These are phyloP conservation scores for Coemansia sp. DNA, from an alignment of 192 early-diverging fungal species.

Conservation along the genomic window DNA sequence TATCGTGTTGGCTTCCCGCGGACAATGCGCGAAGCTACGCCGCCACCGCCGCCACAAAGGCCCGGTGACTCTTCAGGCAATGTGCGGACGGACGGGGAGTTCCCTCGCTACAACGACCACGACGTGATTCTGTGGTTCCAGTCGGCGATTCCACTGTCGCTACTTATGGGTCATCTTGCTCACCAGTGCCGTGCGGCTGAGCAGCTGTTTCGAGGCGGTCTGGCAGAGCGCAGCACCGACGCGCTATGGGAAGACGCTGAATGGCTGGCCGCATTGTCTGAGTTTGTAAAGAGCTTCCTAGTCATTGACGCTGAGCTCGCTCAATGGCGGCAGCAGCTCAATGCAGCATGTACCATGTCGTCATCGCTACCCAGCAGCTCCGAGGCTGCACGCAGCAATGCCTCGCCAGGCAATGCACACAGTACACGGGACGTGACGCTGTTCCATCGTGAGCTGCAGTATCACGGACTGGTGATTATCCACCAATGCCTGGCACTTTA, in stretches of 20 bases:
- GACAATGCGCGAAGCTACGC: conserved; percentile 52
- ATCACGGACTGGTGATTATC: conserved; percentile 49
- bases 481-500: conserved; percentile 54
- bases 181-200: conserved; percentile 51
- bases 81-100: conserved; percentile 22
- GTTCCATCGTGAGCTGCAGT: conserved; percentile 56
- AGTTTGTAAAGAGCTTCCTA: conserved; percentile 51
- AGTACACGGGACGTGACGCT: conserved; percentile 50
- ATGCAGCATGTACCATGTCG: conserved; percentile 40
- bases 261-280: conserved; percentile 43
- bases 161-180: conserved; percentile 51
- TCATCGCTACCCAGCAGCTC: conserved; percentile 21
- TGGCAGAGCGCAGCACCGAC: conserved; percentile 42
- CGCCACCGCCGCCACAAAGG: conserved; percentile 25
- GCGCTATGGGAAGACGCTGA: conserved; percentile 45
- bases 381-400: conserved; percentile 3
- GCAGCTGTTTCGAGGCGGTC: conserved; percentile 48
- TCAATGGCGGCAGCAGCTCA: conserved; percentile 55
- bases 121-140: conserved; percentile 57
- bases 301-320: conserved; percentile 54
- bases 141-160: conserved; percentile 52
- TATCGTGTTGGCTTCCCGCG: conserved; percentile 54
- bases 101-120: conserved; percentile 54
- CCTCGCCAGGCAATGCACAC: conserved; percentile 16
- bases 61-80: background rate